A percentile compares a stretch with the other conserved stretches of the same genome.
These are phyloP conservation scores for Cicer yamashitae DNA, from an alignment of 306 rosid species.

Conservation along the genomic window DNA sequence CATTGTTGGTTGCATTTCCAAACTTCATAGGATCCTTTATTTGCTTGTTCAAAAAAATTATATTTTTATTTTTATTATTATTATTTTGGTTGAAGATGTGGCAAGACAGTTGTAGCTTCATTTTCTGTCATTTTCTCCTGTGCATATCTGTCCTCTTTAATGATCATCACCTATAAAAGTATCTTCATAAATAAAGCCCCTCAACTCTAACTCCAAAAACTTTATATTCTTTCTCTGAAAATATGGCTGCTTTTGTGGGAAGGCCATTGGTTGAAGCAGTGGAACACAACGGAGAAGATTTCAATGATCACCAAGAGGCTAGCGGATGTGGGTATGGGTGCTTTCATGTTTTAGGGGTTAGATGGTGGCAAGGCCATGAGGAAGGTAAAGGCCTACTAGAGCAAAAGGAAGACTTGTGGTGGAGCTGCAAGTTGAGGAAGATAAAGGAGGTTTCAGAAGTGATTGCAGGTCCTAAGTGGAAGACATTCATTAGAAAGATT, in stretches of 20 bases:
- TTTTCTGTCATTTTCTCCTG: constrained; percentile 43
- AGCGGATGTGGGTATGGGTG: constrained; percentile 61
- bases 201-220: neutral
- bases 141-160: constrained; percentile 14
- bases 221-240: neutral
- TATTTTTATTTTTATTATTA: constrained; percentile 1
- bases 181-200: neutral
- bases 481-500: constrained; percentile 67
- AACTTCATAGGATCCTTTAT: constrained; percentile 9
- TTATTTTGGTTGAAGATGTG: constrained; percentile 11
- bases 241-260: constrained; percentile 49
- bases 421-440: constrained; percentile 52
- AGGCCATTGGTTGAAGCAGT: constrained; percentile 40
- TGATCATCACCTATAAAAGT: constrained; percentile 17
- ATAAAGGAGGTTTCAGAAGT: constrained; percentile 60
- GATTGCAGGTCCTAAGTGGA: constrained; percentile 75
- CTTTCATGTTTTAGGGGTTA: constrained; percentile 45
- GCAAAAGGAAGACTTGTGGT: constrained; percentile 51
- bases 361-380: constrained; percentile 30
- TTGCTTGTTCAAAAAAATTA: constrained; percentile 2
- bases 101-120: constrained; percentile 36
- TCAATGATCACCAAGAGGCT: constrained; percentile 44
- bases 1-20: constrained; percentile 1
- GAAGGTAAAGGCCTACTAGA: constrained; percentile 41
- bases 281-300: constrained; percentile 38